Evolutionary conservation across 352 stramenopile species (phyloP).

Genomic region (Phytophthora europaea): DNA sequence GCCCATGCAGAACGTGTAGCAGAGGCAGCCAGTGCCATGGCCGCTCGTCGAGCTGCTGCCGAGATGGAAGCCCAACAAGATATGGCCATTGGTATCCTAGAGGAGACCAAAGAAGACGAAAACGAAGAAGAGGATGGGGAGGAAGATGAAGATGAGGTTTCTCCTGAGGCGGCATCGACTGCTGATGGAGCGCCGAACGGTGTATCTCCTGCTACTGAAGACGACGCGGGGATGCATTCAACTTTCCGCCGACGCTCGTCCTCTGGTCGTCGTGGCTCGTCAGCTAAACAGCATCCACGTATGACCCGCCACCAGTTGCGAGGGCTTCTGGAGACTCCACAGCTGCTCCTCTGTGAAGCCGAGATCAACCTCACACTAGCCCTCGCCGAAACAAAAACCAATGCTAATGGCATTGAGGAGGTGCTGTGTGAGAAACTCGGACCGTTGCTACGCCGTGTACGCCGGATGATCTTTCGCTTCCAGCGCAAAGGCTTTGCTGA

Average conservation of each 20-base stretch:
- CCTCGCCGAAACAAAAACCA: constrained; percentile 42
- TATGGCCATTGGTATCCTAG: constrained; percentile 9
- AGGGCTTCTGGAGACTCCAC: constrained; percentile 55
- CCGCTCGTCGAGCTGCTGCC: constrained; percentile 20
- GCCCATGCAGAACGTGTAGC: constrained; percentile 32
- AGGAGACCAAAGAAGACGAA: constrained; percentile 34
- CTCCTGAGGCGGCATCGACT: background rate
- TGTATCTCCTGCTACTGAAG: background rate
- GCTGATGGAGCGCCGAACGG: constrained; percentile 12
- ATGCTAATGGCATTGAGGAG: constrained; percentile 34
- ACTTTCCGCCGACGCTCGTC: constrained; percentile 11
- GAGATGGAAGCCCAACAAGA: constrained; percentile 23
- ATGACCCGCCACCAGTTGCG: constrained; percentile 60
- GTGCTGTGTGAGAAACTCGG: constrained; percentile 52
- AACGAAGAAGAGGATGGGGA: constrained; percentile 25
- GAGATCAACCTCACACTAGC: constrained; percentile 69
- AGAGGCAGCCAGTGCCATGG: constrained; percentile 23
- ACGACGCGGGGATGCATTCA: constrained; percentile 5
- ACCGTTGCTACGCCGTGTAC: constrained; percentile 54
- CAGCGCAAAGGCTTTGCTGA: constrained; percentile 61
- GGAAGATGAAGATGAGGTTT: constrained; percentile 4
- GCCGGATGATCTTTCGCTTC: constrained; percentile 68
- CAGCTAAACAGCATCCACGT: constrained; percentile 30
- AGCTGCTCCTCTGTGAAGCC: constrained; percentile 60
- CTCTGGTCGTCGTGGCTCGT: constrained; percentile 11